phyloP scores from a whole-genome alignment of 495 filamentous ascomycete species.

The Aspergillus kassunensis region DNA sequence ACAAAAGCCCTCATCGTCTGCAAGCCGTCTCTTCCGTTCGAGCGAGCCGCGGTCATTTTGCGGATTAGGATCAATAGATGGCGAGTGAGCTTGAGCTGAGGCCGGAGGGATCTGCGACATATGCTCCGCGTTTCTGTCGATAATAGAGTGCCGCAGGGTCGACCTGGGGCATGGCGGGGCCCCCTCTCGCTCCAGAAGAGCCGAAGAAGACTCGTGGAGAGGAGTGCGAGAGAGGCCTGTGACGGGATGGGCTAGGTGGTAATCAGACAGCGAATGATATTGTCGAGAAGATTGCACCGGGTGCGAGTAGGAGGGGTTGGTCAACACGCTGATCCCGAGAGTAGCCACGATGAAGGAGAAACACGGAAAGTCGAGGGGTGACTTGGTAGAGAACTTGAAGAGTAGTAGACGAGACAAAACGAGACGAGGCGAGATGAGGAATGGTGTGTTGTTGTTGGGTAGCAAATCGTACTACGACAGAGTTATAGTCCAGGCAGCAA shows the following conservation, averaged over 20 bases:
- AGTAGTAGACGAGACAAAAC: not conserved
- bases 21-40: slow-evolving; percentile 26
- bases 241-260: slow-evolving; percentile 18
- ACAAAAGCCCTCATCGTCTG: slow-evolving; percentile 16
- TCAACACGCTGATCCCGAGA: slow-evolving; percentile 39
- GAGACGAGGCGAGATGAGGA: not conserved
- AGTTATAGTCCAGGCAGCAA: not conserved
- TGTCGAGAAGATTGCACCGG: slow-evolving; percentile 33
- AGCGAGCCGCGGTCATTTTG: slow-evolving; percentile 22
- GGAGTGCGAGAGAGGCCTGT: slow-evolving; percentile 35
- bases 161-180: slow-evolving; percentile 43
- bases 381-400: not conserved
- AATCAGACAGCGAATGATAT: slow-evolving; percentile 30
- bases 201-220: slow-evolving; percentile 31
- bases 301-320: slow-evolving; percentile 28
- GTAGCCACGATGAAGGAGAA: slow-evolving; percentile 39
- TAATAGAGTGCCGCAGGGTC: slow-evolving; percentile 21
- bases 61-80: slow-evolving; percentile 26
- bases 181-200: slow-evolving; percentile 38
- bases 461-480: slow-evolving; percentile 11
- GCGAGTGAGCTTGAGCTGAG: slow-evolving; percentile 29
- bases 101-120: slow-evolving; percentile 47
- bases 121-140: slow-evolving; percentile 34
- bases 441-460: slow-evolving; percentile 12
- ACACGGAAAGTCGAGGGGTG: slow-evolving; percentile 5